Evolutionary conservation across 192 early-diverging fungal genomes (phyloP), one percentile per base, ranked within the genome.

Genomic region (Backusella morwellensis): DNA sequence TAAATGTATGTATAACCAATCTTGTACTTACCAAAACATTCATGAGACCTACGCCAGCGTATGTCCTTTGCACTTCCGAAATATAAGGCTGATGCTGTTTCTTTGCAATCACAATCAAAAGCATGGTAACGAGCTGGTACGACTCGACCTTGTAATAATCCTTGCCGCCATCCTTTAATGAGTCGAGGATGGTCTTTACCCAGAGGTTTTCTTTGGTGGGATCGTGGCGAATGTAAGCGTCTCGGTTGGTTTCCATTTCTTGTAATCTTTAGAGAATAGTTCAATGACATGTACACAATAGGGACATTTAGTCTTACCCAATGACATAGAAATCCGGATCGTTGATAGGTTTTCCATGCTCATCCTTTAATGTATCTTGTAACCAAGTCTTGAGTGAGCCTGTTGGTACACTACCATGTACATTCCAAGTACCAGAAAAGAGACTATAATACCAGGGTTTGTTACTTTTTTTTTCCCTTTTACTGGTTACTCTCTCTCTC

Each of bases 341-440:
- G 26, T 70, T 23, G 6, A 72, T 34, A 6, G 77, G 73, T 6
- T 82, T 74, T 17, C 82, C 84, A 15, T 85, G 84, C 6, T 82
- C 83, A 6, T 73, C 81, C 9, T 81, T 74, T 23, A 80, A 56
- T 11, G 80, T 77, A 50, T 83, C 84, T 44, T 82, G 77, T 7
- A 97, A 79, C 95, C 95, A 97, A 11, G 85, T 74, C 6, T 82
- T 68, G 32, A 97, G 73, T 11, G 84, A 81, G 21, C 90, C 83
- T 1, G 90, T 81, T 7, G 92, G 88, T 19, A 83, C 74, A 32
- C 86, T 85, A 9, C 94, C 95, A 78, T 96, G 95, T 32, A 97
- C 94, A 80, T 98, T 98, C 92, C 94, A 98, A 1, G 96, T 95
- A 1, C 95, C 95, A 0, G 91, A 86, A 81, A 97, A 95, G 2